Evolutionary conservation across 768 basidiomycete species (phyloP), one percentile per base, ranked within the genome.

Genomic region (Clathrus columnatus): DNA sequence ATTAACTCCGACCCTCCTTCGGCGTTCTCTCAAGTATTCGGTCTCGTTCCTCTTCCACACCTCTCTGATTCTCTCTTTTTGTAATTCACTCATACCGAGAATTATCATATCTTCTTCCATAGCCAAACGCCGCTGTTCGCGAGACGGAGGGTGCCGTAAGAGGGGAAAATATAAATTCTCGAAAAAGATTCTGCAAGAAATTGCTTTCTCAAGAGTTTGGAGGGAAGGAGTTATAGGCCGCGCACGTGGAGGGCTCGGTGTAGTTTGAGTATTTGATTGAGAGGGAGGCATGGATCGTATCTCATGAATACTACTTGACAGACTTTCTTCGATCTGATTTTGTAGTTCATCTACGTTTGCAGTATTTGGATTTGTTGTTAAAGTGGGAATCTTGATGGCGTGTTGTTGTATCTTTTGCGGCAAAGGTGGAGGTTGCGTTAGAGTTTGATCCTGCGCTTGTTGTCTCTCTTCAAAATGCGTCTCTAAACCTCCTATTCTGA

Each of bases 171-270:
- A 94, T 27, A 85, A 76, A 65, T 88, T 91, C 76, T 91, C 90
- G 70, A 98, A 96, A 77, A 84, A 96, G 72, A 97, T 90, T 66
- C 88, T 83, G 41, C 88, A 84, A 29, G 93, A 85, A 57, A 92
- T 90, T 50, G 93, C 91, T 68, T 88, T 93, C 70, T 99, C 94
- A 65, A 97, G 75, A 27, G 95, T 96, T 43, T 84, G 77, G 55
- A 99, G 76, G 52, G 93, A 94, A 36, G 95, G 93, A 14, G 77
- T 82, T 64, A 97, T 85, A 51, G 76, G 72, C 61, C 71, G 75
- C 57, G 77, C 77, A 46, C 64, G 68, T 42, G 67, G 72, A 44
- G 53, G 43, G 21, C 16, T 17, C 11, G 52, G 42, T 23, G 4
- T 10, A 24, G 42, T 50, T 26, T 42, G 50, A 27, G 32, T 42